Conservation (phyloP, 2,329 filamentous ascomycete genomes). For the Zasmidium citrigriseum region DNA sequence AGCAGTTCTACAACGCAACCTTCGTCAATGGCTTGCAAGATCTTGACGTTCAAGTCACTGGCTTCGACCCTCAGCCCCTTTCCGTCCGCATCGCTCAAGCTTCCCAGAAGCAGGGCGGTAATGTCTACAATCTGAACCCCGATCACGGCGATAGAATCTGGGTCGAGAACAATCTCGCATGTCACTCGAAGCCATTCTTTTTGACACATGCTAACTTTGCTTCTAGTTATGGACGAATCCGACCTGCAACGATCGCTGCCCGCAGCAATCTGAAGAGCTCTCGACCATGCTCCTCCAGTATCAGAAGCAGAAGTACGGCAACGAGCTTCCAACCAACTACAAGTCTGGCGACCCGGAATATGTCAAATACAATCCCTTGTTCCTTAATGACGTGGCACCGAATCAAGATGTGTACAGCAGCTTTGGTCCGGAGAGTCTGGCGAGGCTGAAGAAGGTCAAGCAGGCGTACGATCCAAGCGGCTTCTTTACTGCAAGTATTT, state of each 20-base stretch:
- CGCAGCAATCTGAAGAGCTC: slow-evolving; percentile 14
- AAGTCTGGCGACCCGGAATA: slow-evolving; percentile 11
- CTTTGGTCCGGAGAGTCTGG: slow-evolving; percentile 24
- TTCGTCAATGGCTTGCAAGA: slow-evolving; percentile 13
- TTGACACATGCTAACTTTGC: no score
- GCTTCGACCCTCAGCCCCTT: slow-evolving; percentile 22
- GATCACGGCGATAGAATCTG: slow-evolving; percentile 21
- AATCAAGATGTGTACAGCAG: slow-evolving; percentile 25
- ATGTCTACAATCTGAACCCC: slow-evolving; percentile 19
- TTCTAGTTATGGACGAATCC: slow-evolving; percentile 22
- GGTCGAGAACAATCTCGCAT: slow-evolving; percentile 23
- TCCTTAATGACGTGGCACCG: slow-evolving; percentile 28
- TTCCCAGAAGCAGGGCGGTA: slow-evolving; percentile 18
- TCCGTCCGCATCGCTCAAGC: slow-evolving; percentile 17
- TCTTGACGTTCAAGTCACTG: slow-evolving; percentile 21
- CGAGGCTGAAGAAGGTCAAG: slow-evolving; percentile 22
- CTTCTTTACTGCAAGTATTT: no score
- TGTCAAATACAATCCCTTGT: slow-evolving; percentile 18
- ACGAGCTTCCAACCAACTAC: slow-evolving; percentile 20
- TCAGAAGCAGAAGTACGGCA: slow-evolving; percentile 14
- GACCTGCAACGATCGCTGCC: slow-evolving; percentile 19
- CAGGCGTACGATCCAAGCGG: slow-evolving; percentile 24
- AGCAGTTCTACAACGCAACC: slow-evolving; percentile 12
- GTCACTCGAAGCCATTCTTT: no score
- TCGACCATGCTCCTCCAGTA: slow-evolving; percentile 9